Conservation (phyloP, 495 filamentous ascomycete genomes). For the Aspergillus bertholletiae region DNA sequence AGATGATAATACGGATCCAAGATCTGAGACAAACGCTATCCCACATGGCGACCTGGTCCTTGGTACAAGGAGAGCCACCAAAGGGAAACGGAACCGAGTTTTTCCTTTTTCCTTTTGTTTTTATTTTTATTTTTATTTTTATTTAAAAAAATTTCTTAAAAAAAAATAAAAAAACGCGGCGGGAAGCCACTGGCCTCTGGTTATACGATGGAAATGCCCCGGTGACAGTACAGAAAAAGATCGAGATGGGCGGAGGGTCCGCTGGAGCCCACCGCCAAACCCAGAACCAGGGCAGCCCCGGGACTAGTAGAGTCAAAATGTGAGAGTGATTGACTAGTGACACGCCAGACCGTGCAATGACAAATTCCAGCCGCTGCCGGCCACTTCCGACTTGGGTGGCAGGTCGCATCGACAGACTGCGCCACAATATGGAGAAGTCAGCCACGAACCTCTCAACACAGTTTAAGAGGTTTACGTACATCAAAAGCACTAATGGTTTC, state of each 20-base stretch:
- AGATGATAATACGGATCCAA: background rate
- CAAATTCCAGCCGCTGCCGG: background rate
- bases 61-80: background rate
- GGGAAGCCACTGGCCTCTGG: background rate
- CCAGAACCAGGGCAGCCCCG: background rate
- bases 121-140: no score
- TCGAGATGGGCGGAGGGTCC: background rate
- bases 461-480: background rate
- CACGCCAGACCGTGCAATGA: background rate
- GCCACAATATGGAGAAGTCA: conserved; percentile 1
- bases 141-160: no score
- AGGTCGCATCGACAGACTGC: background rate
- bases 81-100: no score
- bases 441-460: background rate
- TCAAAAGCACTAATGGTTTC: background rate
- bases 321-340: background rate
- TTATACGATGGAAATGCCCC: background rate
- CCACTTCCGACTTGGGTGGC: background rate
- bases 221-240: background rate
- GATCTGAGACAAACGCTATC: background rate
- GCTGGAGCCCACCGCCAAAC: background rate
- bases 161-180: background rate
- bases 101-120: no score
- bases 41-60: background rate
- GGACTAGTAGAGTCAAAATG: background rate